Evolutionary conservation across 1,284 basidiomycete genomes (phyloP).

Genomic region (Malassezia restricta): DNA sequence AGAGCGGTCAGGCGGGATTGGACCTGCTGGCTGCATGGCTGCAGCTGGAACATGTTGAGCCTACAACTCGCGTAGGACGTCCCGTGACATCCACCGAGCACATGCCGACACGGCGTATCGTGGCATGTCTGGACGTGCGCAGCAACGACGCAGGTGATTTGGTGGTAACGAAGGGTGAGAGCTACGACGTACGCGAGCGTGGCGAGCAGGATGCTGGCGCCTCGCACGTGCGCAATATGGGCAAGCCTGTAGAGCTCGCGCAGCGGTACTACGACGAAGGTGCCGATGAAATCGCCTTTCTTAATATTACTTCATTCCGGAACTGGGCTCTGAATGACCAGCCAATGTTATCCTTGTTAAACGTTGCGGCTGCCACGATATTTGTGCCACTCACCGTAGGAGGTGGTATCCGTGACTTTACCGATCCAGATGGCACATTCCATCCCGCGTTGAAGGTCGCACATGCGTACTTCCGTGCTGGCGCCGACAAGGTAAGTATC

Average conservation of each 20-base stretch:
- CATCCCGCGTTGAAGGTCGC: slow-evolving; percentile 85
- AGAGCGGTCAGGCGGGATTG: slow-evolving; percentile 83
- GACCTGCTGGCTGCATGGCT: slow-evolving; percentile 74
- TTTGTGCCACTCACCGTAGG: slow-evolving; percentile 99
- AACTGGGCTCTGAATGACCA: slow-evolving; percentile 88
- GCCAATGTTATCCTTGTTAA: slow-evolving; percentile 92
- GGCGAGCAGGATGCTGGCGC: slow-evolving; percentile 9
- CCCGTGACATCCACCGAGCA: slow-evolving; percentile 46
- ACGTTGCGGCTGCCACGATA: slow-evolving; percentile 72
- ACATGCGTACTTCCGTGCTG: slow-evolving; percentile 86
- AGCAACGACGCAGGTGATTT: slow-evolving; percentile 92
- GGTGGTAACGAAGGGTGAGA: slow-evolving; percentile 98
- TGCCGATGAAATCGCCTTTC: slow-evolving; percentile 90
- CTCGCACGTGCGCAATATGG: slow-evolving; percentile 78
- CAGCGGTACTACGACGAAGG: slow-evolving; percentile 73
- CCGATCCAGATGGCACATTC: slow-evolving; percentile 85
- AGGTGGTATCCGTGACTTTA: slow-evolving; percentile 89
- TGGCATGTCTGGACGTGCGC: slow-evolving; percentile 95
- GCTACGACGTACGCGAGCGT: slow-evolving; percentile 87
- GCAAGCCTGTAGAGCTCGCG: slow-evolving; percentile 88
- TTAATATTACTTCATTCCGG: slow-evolving; percentile 99
- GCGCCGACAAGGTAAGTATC: slow-evolving; percentile 93
- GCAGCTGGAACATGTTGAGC: slow-evolving; percentile 23
- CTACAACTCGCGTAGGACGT: background rate
- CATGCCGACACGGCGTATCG: slow-evolving; percentile 67